Evolutionary conservation across 2,329 filamentous ascomycete species (phyloP).

Genomic region (Fusarium beomiforme): DNA sequence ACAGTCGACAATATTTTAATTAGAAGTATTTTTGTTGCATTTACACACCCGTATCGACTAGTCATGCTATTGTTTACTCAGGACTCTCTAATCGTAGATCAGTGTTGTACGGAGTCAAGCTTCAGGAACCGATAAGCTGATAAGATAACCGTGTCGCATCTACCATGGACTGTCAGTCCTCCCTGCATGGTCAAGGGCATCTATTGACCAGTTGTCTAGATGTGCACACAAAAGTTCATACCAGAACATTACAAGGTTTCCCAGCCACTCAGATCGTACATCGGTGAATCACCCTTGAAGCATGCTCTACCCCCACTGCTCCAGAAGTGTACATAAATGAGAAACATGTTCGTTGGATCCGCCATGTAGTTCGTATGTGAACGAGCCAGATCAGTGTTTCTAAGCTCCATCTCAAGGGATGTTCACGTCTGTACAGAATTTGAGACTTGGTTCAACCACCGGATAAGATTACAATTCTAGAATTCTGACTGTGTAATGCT

Average conservation of each 20-base stretch:
- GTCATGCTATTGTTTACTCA: background rate
- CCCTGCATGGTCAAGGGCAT: background rate
- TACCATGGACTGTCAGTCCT: fast-evolving
- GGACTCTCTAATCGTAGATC: background rate
- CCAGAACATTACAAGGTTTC: fast-evolving
- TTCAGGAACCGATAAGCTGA: background rate
- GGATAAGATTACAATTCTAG: too few relatives aligned
- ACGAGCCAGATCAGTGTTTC: too few relatives aligned
- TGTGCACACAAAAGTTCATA: background rate
- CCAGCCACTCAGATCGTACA: too few relatives aligned
- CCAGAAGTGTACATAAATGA: fast-evolving
- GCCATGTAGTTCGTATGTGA: background rate
- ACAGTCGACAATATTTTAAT: fast-evolving
- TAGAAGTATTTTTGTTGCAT: fast-evolving
- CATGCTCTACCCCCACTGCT: fast-evolving
- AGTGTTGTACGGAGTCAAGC: background rate
- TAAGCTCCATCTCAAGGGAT: too few relatives aligned
- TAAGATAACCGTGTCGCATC: background rate
- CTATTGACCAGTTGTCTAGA: fast-evolving
- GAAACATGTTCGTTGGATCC: background rate
- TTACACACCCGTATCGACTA: fast-evolving
- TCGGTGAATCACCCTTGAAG: too few relatives aligned
- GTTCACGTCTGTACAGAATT: too few relatives aligned
- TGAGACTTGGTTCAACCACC: too few relatives aligned
- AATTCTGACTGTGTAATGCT: too few relatives aligned